A percentile compares a stretch with the other conserved stretches of the same genome.
phyloP scores from a whole-genome alignment of 2,329 filamentous ascomycete genomes.

The Tolypocladium inflatum region DNA sequence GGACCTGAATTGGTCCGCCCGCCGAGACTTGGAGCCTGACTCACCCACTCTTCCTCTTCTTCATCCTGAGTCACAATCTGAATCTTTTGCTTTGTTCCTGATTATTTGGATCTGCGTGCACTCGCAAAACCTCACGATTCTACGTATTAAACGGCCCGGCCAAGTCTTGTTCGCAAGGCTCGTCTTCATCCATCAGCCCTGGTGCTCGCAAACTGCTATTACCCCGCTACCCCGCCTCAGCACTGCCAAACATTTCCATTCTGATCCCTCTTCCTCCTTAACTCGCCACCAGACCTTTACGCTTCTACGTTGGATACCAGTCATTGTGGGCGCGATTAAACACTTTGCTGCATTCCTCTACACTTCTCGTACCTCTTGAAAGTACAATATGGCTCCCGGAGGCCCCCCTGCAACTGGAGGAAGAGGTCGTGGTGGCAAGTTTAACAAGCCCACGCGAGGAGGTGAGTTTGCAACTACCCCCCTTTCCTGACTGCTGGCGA shows the following conservation, averaged over 20 bases:
- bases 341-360: not conserved
- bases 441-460: conserved; percentile 86
- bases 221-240: conserved; percentile 29
- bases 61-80: not conserved
- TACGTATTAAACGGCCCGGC: not conserved
- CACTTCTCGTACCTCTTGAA: not conserved
- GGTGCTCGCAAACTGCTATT: conserved; percentile 1
- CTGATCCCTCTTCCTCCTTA: not conserved
- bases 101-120: not conserved
- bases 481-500: not conserved
- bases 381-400: conserved; percentile 32
- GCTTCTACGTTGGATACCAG: not conserved
- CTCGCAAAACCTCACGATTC: not conserved
- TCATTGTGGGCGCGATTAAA: not conserved
- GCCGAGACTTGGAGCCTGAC: not conserved
- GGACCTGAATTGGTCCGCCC: not conserved
- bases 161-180: not conserved
- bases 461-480: conserved; percentile 37
- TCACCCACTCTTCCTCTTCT: not conserved
- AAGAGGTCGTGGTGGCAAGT: conserved; percentile 79
- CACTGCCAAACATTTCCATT: conserved; percentile 9
- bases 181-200: not conserved
- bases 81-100: not conserved
- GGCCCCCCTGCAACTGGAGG: conserved; percentile 29
- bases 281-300: not conserved